A percentile compares a stretch with the other conserved stretches of the same genome.
Evolutionary conservation across 495 filamentous ascomycete species (phyloP).

Genomic region (Thermochaetoides thermophila): DNA sequence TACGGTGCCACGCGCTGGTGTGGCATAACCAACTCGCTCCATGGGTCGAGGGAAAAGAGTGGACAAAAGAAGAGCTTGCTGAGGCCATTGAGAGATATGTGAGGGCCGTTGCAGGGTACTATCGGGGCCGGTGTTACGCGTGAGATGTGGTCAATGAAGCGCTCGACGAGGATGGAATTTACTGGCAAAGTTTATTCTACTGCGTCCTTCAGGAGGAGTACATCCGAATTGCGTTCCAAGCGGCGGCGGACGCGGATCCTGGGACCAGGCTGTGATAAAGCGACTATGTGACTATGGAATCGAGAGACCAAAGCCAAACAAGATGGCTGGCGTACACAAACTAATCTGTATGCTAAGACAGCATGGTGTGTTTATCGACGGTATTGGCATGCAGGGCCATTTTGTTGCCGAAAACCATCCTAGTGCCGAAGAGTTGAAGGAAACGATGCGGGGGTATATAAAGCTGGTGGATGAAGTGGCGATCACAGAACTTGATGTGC

Average conservation of each 20-base stretch:
- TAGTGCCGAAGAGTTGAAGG: conserved; percentile 28
- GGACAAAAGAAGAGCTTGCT: conserved; percentile 34
- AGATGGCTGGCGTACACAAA: conserved; percentile 25
- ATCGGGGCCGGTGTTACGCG: conserved; percentile 35
- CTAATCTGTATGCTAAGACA: conserved; percentile 39
- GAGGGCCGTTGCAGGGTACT: conserved; percentile 35
- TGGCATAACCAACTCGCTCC: conserved; percentile 43
- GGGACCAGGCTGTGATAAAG: conserved; percentile 50
- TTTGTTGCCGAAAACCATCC: conserved; percentile 40
- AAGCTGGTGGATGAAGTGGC: conserved; percentile 43
- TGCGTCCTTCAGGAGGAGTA: conserved; percentile 39
- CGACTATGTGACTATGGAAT: conserved; percentile 58
- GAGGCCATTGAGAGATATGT: conserved; percentile 36
- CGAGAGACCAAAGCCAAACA: conserved; percentile 25
- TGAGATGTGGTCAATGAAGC: conserved; percentile 56
- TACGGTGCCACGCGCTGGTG: conserved; percentile 43
- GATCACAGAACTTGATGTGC: conserved; percentile 46
- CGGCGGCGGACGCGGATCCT: conserved; percentile 36
- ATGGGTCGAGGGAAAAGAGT: conserved; percentile 40
- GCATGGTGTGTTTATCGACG: conserved; percentile 42
- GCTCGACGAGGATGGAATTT: conserved; percentile 47
- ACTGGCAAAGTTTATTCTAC: conserved; percentile 38
- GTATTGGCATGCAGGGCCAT: conserved; percentile 48
- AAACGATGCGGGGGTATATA: conserved; percentile 30
- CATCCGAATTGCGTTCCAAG: conserved; percentile 38